A percentile compares a stretch with the other conserved stretches of the same genome.
Evolutionary conservation across 192 early-diverging fungal species (phyloP).

Genomic region (Backusella parvicylindrica): DNA sequence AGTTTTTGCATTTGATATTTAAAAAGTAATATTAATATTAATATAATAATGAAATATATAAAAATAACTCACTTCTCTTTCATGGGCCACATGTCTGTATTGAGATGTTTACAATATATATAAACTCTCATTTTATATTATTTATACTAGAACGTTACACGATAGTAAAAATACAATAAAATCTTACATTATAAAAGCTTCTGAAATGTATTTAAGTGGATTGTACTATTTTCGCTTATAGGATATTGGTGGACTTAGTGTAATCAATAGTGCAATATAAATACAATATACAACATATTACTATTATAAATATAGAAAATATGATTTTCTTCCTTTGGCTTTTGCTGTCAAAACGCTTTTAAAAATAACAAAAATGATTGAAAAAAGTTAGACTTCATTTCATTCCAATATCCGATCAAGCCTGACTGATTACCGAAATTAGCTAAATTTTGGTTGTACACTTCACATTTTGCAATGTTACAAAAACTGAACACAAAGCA

Average conservation of each 20-base stretch:
- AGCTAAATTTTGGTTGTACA: background rate
- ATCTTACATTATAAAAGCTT: background rate
- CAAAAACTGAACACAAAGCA: background rate
- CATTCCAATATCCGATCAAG: background rate
- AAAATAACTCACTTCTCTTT: background rate
- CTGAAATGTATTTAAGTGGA: background rate
- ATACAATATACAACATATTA: background rate
- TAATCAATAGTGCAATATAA: too few species aligned
- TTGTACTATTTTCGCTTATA: background rate
- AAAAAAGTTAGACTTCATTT: background rate
- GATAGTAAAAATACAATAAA: background rate
- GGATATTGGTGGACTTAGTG: background rate
- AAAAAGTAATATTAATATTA: background rate
- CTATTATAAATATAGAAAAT: background rate
- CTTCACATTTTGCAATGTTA: background rate
- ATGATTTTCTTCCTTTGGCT: background rate
- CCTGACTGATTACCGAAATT: background rate
- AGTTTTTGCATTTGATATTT: background rate
- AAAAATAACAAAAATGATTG: background rate
- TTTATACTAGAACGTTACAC: background rate
- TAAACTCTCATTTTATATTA: background rate
- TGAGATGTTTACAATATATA: background rate
- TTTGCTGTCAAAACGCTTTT: background rate
- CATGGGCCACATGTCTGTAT: background rate
- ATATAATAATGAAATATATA: background rate